Conservation (phyloP, 441 rosid species). For the Croton setiger region DNA sequence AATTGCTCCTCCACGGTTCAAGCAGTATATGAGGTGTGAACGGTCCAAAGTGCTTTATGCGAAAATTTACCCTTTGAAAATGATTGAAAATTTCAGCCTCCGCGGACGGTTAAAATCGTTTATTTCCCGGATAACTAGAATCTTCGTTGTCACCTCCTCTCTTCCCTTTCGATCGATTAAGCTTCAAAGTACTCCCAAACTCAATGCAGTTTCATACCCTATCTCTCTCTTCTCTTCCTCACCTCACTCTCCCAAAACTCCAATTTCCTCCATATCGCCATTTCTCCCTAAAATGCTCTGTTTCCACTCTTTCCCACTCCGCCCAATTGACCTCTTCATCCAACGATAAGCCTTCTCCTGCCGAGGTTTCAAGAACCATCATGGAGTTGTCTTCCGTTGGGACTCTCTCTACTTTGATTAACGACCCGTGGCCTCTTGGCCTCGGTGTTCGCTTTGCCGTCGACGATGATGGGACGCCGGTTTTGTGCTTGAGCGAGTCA, state of each 20-base stretch:
- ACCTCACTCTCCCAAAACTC: constrained; percentile 27
- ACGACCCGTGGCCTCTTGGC: constrained; percentile 77
- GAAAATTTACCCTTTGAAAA: too few relatives aligned
- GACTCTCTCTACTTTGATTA: constrained; percentile 67
- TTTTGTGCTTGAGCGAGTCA: constrained; percentile 52
- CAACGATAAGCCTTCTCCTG: constrained; percentile 60
- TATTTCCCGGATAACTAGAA: too few relatives aligned
- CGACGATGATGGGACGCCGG: constrained; percentile 73
- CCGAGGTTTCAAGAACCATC: constrained; percentile 85
- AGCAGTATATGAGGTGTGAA: too few relatives aligned
- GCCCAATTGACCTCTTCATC: constrained; percentile 25
- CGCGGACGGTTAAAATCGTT: too few relatives aligned
- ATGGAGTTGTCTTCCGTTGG: constrained; percentile 77
- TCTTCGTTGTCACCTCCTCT: too few relatives aligned
- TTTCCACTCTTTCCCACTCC: constrained; percentile 47
- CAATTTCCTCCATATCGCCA: constrained; percentile 35
- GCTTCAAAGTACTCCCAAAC: too few relatives aligned
- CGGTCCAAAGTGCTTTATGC: too few relatives aligned
- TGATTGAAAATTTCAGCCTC: too few relatives aligned
- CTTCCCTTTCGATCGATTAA: too few relatives aligned
- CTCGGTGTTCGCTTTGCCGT: constrained; percentile 84
- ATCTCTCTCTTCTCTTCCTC: constrained; percentile 41
- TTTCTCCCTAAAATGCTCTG: constrained; percentile 53
- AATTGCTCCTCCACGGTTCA: too few relatives aligned
- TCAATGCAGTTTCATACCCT: constrained; percentile 62